Evolutionary conservation across 495 filamentous ascomycete genomes (phyloP).

Genomic region (Aspergillus saccharolyticus): DNA sequence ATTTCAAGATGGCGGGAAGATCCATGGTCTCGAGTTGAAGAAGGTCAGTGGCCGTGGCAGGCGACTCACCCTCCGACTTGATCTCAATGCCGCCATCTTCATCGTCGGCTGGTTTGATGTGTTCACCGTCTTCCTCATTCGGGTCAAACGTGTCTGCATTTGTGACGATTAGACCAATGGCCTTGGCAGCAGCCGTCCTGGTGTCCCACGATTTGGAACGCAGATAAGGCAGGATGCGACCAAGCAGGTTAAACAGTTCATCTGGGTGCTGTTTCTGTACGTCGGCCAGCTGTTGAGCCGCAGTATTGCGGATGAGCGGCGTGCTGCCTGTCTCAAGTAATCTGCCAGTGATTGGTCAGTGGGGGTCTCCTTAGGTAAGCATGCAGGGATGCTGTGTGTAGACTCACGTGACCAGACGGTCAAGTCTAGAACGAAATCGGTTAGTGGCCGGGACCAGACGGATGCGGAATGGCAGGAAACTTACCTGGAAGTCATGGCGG

Average conservation of each 20-base stretch:
- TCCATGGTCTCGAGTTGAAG: slow-evolving; percentile 74
- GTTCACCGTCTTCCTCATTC: slow-evolving; percentile 58
- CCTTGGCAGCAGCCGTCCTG: slow-evolving; percentile 81
- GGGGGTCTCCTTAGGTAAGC: slow-evolving; percentile 1
- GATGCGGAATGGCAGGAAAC: slow-evolving; percentile 28
- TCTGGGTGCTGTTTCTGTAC: slow-evolving; percentile 97
- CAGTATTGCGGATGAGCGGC: slow-evolving; percentile 88
- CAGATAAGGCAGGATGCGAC: slow-evolving; percentile 89
- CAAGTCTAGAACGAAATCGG: slow-evolving; percentile 54
- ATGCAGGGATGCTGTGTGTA: slow-evolving; percentile 21
- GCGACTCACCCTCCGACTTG: slow-evolving; percentile 40
- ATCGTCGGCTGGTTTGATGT: slow-evolving; percentile 50
- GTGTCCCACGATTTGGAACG: slow-evolving; percentile 95
- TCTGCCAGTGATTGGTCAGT: slow-evolving; percentile 47
- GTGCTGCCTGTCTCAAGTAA: slow-evolving; percentile 96
- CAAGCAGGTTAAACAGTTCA: slow-evolving; percentile 94
- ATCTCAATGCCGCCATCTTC: slow-evolving; percentile 45
- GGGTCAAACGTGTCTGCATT: slow-evolving; percentile 87
- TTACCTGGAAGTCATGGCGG: slow-evolving; percentile 53
- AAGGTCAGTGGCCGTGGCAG: slow-evolving; percentile 33
- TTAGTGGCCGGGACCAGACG: slow-evolving; percentile 36
- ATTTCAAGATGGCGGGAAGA: slow-evolving; percentile 68
- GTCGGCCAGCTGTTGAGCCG: slow-evolving; percentile 92
- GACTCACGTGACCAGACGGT: slow-evolving; percentile 90
- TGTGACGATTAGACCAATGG: slow-evolving; percentile 85